phyloP scores from a whole-genome alignment of 768 basidiomycete genomes.

The Leccinum disarticulatum region DNA sequence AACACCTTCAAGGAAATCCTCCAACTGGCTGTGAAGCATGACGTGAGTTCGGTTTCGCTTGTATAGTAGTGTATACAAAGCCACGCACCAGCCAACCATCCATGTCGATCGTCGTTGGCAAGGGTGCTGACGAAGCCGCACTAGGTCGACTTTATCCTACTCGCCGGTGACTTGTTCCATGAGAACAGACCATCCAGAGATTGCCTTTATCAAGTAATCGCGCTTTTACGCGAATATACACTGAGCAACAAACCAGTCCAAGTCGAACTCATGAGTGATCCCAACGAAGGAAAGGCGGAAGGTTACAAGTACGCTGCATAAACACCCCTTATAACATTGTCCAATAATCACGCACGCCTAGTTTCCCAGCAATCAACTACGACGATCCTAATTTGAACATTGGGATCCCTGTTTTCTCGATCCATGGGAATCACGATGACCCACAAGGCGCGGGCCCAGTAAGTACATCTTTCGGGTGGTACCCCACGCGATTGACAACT shows the following conservation, averaged over 20 bases:
- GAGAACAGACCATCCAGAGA: conserved; percentile 95
- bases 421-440: conserved; percentile 99
- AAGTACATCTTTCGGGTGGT: conserved; percentile 28
- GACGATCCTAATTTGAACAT: conserved; percentile 96
- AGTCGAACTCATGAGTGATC: conserved; percentile 90
- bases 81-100: neutral
- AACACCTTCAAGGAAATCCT: conserved; percentile 95
- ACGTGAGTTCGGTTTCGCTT: conserved; percentile 52
- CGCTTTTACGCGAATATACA: conserved; percentile 87
- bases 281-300: conserved; percentile 82
- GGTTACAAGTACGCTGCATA: conserved; percentile 68
- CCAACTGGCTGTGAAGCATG: conserved; percentile 83
- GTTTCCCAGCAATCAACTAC: conserved; percentile 96
- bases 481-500: neutral
- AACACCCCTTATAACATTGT: neutral
- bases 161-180: conserved; percentile 96
- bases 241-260: conserved; percentile 87
- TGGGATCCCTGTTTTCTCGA: conserved; percentile 96
- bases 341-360: conserved; percentile 31
- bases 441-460: conserved; percentile 95
- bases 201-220: conserved; percentile 85
- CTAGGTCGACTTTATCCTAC: conserved; percentile 93
- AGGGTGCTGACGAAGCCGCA: conserved; percentile 3
- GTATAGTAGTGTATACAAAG: neutral
- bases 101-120: neutral